These are phyloP conservation scores for Citrus inodora DNA, from an alignment of 345 rosid species.

Conservation along the genomic window DNA sequence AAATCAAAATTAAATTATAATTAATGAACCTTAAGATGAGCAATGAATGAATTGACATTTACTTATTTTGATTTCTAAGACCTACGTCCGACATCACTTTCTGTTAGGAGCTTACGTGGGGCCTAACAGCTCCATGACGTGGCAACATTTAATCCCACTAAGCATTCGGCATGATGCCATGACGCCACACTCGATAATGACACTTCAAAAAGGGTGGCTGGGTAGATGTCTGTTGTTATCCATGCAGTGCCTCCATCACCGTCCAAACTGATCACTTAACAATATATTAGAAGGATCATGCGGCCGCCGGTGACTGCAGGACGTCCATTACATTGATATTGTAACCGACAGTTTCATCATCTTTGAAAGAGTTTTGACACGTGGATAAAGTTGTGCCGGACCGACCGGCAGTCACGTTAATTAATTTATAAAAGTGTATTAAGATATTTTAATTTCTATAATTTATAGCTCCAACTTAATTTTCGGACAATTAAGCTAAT, in stretches of 20 bases:
- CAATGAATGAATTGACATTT: constrained; percentile 6
- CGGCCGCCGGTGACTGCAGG: not conserved
- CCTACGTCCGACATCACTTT: not conserved
- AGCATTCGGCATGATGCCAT: constrained; percentile 16
- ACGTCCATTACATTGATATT: constrained; percentile 9
- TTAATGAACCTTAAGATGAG: not conserved
- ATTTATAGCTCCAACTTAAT: not conserved
- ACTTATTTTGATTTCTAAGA: not conserved
- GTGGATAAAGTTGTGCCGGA: constrained; percentile 17
- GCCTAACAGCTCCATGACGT: constrained; percentile 8
- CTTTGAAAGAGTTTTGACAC: constrained; percentile 12
- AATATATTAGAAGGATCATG: not conserved
- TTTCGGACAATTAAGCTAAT: not conserved
- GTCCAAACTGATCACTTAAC: constrained; percentile 8
- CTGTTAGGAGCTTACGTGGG: constrained; percentile 5
- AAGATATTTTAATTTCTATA: too few relatives aligned
- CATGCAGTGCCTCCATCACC: constrained; percentile 13
- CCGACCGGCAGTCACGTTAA: constrained; percentile 19
- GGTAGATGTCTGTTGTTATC: not conserved
- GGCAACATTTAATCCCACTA: constrained; percentile 1
- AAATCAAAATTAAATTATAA: not conserved
- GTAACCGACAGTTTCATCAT: constrained; percentile 42
- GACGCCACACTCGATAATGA: not conserved
- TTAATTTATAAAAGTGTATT: too few relatives aligned
- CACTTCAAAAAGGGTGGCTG: not conserved